A percentile compares a stretch with the other conserved stretches of the same genome.
These are phyloP conservation scores for Bimuria novae-zelandiae DNA, from an alignment of 2,329 filamentous ascomycete genomes.

Conservation along the genomic window DNA sequence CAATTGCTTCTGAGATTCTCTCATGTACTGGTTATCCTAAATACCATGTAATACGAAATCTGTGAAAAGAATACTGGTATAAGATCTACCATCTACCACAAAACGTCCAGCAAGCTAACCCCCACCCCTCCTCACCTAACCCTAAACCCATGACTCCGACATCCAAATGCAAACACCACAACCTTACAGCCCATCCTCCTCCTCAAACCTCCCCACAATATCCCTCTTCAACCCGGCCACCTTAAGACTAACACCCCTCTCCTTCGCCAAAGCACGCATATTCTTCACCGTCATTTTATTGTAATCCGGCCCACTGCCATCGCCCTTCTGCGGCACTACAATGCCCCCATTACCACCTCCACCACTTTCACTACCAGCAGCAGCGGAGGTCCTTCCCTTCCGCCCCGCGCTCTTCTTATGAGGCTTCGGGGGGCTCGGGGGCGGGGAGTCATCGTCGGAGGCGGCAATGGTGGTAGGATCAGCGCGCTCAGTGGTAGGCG, in stretches of 20 bases:
- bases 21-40: no score
- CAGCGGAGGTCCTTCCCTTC: not conserved
- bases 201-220: conserved; percentile 2
- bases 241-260: not conserved
- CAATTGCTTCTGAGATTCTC: no score
- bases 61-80: no score
- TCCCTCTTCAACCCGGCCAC: not conserved
- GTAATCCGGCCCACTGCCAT: conserved; percentile 4
- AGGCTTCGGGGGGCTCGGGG: not conserved
- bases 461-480: not conserved
- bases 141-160: no score
- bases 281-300: not conserved
- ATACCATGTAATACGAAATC: no score
- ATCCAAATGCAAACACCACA: no score
- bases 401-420: not conserved
- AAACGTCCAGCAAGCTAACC: no score
- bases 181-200: no score
- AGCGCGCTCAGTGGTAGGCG: not conserved
- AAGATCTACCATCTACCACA: no score
- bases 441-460: not conserved
- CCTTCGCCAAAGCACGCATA: not conserved
- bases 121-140: no score
- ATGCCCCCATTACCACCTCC: not conserved
- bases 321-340: no score
- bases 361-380: not conserved